Evolutionary conservation across 352 stramenopile genomes (phyloP), one percentile per base, ranked within the genome.

Genomic region (Phytophthora pseudosyringae): DNA sequence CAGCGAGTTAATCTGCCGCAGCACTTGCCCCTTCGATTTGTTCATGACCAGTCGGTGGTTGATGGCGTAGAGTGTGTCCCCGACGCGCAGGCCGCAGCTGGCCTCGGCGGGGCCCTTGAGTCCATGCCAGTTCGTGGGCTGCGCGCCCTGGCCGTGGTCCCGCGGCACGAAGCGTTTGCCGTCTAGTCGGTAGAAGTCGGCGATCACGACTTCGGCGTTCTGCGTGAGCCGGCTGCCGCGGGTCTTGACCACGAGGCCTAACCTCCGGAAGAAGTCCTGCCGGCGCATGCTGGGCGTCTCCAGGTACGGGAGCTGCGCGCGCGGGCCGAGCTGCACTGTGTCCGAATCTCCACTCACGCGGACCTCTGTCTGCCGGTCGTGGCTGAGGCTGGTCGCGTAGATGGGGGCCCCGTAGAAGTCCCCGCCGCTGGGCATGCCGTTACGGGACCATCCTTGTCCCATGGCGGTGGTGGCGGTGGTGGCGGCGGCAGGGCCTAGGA

Each of bases 21-120:
- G 70, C 52, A 95, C 84, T 56, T 95, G 87, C 12, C 85, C 81
- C 66, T 86, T 89, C 45, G 83, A 90, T 69, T 94, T 94, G 75
- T 95, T 95, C 59, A 93, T 83, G 12, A 95, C 83, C n/a, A 93
- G 80, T 59, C 82, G 76, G 55, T 93, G 83, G 73, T 95, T 95
- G 57, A 95, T 89, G 35, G 87, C 84, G 66, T 95, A 94, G 36
- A 95, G 76, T 43, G 82, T 89, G 67, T 95, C 87, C 18, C 87
- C 85, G 5, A 86, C 70, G 49, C 87, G 85, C n/a, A 95, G 73
- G 4, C 79, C 85, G 38, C 77, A 77, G 51, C 83, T 92, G 10
- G 83, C 81, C 57, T 95, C 87, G 10, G 80, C 85, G 1, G 87
- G 83, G 3, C 87, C 87, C 40, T 91, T 94, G 9, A 76, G 63